These are phyloP conservation scores for Mycena pura DNA, from an alignment of 768 basidiomycete genomes.

Conservation along the genomic window DNA sequence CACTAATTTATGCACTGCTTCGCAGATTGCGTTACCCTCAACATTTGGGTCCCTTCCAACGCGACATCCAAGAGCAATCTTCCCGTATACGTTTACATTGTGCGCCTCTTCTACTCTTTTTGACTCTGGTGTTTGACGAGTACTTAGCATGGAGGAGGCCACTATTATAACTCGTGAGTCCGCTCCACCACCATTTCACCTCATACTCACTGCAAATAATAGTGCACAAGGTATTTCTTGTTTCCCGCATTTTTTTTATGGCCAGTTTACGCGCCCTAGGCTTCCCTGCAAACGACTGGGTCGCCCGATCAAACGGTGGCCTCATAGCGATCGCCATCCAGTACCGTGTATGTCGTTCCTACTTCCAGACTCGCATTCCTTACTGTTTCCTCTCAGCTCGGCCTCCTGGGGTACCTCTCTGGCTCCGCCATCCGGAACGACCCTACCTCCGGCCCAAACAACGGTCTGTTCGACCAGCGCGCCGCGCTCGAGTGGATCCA, in stretches of 20 bases:
- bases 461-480: conserved; percentile 44
- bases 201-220: not conserved
- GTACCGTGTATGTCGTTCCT: conserved; percentile 21
- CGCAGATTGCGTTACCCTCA: conserved; percentile 42
- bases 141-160: conserved; percentile 39
- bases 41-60: conserved; percentile 42
- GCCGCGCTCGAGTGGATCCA: conserved; percentile 44
- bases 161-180: conserved; percentile 35
- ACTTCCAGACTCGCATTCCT: not conserved
- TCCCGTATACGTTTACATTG: conserved; percentile 44
- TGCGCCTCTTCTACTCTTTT: not conserved
- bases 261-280: conserved; percentile 34
- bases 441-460: conserved; percentile 38
- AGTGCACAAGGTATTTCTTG: conserved; percentile 22
- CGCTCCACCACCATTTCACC: not conserved
- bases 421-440: conserved; percentile 31
- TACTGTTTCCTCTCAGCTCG: conserved; percentile 16
- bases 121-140: not conserved
- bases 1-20: not conserved
- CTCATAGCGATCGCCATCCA: conserved; percentile 36
- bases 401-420: conserved; percentile 34
- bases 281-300: conserved; percentile 46
- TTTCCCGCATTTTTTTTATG: not conserved
- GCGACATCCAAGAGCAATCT: conserved; percentile 35
- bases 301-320: conserved; percentile 33